Evolutionary conservation across 1,284 basidiomycete genomes (phyloP).

Genomic region (Cutaneotrichosporon sp.): DNA sequence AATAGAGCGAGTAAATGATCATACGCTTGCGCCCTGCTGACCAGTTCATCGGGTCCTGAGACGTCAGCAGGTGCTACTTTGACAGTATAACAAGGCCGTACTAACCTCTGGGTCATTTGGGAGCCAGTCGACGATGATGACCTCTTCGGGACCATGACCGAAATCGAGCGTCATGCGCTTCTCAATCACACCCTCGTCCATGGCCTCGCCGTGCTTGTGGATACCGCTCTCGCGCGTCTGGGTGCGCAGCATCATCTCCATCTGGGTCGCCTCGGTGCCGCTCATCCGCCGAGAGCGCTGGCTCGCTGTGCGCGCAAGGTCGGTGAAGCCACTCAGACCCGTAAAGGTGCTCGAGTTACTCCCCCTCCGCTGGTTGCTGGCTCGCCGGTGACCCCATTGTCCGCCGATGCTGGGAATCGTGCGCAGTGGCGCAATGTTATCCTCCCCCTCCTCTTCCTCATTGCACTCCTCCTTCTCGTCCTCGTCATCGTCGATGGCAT

Average conservation of each 20-base stretch:
- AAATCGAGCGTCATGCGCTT: conserved; percentile 7
- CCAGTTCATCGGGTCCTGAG: conserved; percentile 42
- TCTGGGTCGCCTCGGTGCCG: not conserved
- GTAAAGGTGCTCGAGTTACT: no score
- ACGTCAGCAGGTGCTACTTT: not conserved
- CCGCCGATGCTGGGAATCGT: no score
- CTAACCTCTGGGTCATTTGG: conserved; percentile 35
- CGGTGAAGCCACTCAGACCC: not conserved
- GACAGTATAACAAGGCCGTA: conserved; percentile 17
- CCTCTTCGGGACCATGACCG: conserved; percentile 26
- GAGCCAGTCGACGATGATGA: conserved; percentile 37
- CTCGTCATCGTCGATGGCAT: not conserved
- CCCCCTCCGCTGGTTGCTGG: no score
- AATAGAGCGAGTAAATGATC: conserved; percentile 22
- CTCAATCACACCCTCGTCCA: conserved; percentile 9
- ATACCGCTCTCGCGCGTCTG: conserved; percentile 5
- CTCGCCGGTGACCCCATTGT: no score
- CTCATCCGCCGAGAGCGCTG: not conserved
- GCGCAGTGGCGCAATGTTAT: not conserved
- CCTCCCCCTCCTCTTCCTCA: not conserved
- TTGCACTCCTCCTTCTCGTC: not conserved
- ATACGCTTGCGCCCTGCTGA: conserved; percentile 23
- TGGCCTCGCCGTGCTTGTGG: conserved; percentile 1
- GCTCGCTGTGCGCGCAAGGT: no score
- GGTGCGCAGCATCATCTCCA: conserved; percentile 9